Evolutionary conservation across 2,329 filamentous ascomycete genomes (phyloP), one percentile per base, ranked within the genome.

Genomic region (Huntiella savannae): DNA sequence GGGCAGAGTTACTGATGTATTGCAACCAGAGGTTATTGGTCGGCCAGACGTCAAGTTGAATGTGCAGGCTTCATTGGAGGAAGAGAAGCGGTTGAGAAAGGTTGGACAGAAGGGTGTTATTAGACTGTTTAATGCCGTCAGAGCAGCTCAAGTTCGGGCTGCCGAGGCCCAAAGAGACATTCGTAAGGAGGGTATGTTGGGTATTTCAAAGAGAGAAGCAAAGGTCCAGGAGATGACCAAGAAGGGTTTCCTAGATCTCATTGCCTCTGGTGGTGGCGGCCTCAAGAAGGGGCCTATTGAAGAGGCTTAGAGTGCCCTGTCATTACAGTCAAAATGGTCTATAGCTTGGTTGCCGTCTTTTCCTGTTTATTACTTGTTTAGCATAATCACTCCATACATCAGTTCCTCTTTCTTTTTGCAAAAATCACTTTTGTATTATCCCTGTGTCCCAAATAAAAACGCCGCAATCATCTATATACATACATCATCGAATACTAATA

Each of bases 221-320:
- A 86, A 81, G 65, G 70, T 93, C 45, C 91, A 84, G 53, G 87
- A 96, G 68, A 91, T 98, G 79, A 93, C 82, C 60, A 92, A 93
- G 66, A 83, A 95, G 65, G 87, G 88, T 0, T 98, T 96, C 64
- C 63, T 98, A 60, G 88, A 96, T 51, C 64, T 96, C 60, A 94
- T 98, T 59, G 73, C 75, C 3, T 72, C 70, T 2, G 73, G 74
- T 15, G 74, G 75, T 8, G 72, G 73, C 1, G 67, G 65, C 16
- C 52, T 75, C 54, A 77, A 75, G 56, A 75, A 73, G 62, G 68
- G 69, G 5, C 68, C 61, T 4, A 57, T 78, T 45, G 71, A 75
- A 56, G 72, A 76, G 59, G 71, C 72, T 28, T 28, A 28, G 22
- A 28, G 7, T 28, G 22, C 22, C 22, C 22, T 6, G 22, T 28